These are phyloP conservation scores for Noccaea bulbosa DNA, from an alignment of 345 rosid genomes.

Conservation along the genomic window DNA sequence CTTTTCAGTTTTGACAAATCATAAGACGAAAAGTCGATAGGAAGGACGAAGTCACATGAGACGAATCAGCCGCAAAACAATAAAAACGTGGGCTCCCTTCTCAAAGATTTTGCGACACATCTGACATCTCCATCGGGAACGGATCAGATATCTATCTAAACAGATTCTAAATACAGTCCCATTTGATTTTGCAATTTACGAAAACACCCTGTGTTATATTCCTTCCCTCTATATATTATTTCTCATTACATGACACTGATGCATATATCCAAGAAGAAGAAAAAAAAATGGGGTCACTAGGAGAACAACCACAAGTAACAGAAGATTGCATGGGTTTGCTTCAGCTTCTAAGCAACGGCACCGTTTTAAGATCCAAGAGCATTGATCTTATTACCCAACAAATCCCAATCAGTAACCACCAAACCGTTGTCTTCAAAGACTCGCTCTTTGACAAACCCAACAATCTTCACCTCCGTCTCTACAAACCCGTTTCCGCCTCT, in stretches of 20 bases:
- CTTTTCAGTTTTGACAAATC: slow-evolving; percentile 19
- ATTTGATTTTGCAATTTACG: neutral
- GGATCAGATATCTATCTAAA: neutral
- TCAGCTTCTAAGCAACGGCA: slow-evolving; percentile 65
- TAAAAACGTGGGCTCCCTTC: slow-evolving; percentile 41
- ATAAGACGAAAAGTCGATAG: slow-evolving; percentile 19
- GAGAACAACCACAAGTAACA: slow-evolving; percentile 57
- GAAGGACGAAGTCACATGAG: slow-evolving; percentile 16
- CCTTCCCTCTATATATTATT: slow-evolving; percentile 17
- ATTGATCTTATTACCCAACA: slow-evolving; percentile 44
- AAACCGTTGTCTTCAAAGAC: slow-evolving; percentile 60
- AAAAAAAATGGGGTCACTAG: slow-evolving; percentile 54
- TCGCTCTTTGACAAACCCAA: slow-evolving; percentile 51
- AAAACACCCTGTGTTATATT: slow-evolving; percentile 11
- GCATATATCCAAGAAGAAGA: slow-evolving; percentile 18
- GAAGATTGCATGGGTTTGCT: slow-evolving; percentile 76
- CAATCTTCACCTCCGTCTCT: slow-evolving; percentile 70
- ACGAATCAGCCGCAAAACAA: slow-evolving; percentile 40
- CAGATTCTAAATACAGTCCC: neutral
- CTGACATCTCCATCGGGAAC: neutral
- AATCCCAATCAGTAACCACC: slow-evolving; percentile 39
- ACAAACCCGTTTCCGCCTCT: slow-evolving; percentile 46
- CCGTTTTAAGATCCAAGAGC: slow-evolving; percentile 55
- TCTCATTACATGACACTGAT: slow-evolving; percentile 3
- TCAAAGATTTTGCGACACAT: slow-evolving; percentile 19